Evolutionary conservation across 1,139 yeast species (phyloP), one percentile per base, ranked within the genome.

Genomic region (Saccharomycopsis hybrid): DNA sequence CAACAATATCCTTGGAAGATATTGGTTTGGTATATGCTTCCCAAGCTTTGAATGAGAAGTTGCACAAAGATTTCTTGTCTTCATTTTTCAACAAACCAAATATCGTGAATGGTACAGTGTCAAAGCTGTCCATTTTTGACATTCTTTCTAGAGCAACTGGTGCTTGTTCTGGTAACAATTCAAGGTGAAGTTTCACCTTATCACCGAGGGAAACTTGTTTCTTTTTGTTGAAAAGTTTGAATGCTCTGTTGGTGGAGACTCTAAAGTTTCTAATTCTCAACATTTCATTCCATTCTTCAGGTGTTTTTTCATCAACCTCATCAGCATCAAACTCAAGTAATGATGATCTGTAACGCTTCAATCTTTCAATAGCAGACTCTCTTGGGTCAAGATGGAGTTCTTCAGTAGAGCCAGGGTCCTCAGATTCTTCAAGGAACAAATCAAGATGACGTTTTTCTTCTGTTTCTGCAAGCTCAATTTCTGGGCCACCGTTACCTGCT

Each of bases 381-480:
- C 68, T 62, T 32, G 97, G 97, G 49, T 75, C 77, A 46, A 92
- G 69, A 65, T 94, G 97, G 51, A 90, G 69, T 67, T 94, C 98
- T 67, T 94, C 99, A 0, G 98, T 97, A 71, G 89, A 92, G 59
- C 92, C 96, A 43, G 81, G 74, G 63, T 92, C 97, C 47, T 89
- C 97, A 55, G 77, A 77, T 56, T 83, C 96, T 42, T 74, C 73
- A 61, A 95, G 78, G 67, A 73, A 88, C 59, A 76, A 80, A 51
- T 75, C 70, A 56, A 89, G 71, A 65, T 89, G 97, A 58, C 80
- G 75, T 56, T 78, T 80, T 65, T 89, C 97, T 60, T 89, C 96
- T 27, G 64, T 71, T 38, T 63, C 69, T 11, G 63, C 71, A 47
- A 61, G 62, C 24, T 63, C 69, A 4, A 64, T 66, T 18, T 60